Evolutionary conservation across 176 grass and related monocot genomes (phyloP), one percentile per base, ranked within the genome.

Genomic region (Carex pumila): DNA sequence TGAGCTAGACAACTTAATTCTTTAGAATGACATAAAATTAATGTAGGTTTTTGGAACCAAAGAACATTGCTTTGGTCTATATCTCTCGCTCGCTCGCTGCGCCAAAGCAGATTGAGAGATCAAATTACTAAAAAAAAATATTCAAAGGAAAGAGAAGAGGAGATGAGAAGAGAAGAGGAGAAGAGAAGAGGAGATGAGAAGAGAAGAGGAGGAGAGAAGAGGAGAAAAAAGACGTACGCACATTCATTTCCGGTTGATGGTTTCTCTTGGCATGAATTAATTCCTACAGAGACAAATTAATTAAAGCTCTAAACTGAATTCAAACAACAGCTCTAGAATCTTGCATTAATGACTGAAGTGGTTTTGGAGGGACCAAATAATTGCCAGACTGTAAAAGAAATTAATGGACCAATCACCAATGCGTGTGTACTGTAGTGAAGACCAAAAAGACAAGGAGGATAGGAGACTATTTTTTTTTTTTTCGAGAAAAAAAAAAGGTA

Each of bases 351-450:
- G 21, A 79, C 22, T 17, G 17, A 71, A 30, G 25, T 34, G 31
- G 45, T 78, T 32, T 78, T 54, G 6, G 49, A 59, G 53, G 32
- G 32, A 81, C 78, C 55, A 81, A n/a, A 34, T 19, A n/a, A 34
- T 19, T 79, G 74, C 56, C 78, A 81, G 49, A 79, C 49, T 79
- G 74, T 57, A 81, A 80, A 80, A 37, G 78, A 36, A 25, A 25
- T 25, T 25, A 25, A 25, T 25, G 25, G 25, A 25, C 25, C 25
- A 25, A 25, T 25, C 25, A 25, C 25, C 25, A 25, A 25, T 25
- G 25, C 25, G 25, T 25, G 25, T 25, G 25, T 25, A 25, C 25
- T 25, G 25, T 25, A 25, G 25, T 25, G 25, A 25, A 25, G 25
- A 0, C 25, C 25, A 25, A 25, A 25, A 25, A 25, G 25, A 25